A percentile compares a stretch with the other conserved stretches of the same genome.
Conservation (phyloP, 345 rosid genomes). For the Adansonia digitata region DNA sequence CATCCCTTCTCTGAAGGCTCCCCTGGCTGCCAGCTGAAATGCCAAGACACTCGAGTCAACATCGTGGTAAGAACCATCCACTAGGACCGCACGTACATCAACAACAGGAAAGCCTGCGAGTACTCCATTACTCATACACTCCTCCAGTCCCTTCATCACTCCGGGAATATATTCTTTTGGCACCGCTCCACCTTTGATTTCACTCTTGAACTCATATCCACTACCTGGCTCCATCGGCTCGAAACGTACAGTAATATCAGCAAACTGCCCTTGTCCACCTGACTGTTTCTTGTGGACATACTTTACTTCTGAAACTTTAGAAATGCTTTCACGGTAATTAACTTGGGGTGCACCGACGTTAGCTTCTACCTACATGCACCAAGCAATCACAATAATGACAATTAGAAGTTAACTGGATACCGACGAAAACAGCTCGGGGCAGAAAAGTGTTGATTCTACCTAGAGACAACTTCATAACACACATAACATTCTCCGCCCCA, state of each 20-base stretch:
- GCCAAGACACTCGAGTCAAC: slow-evolving; percentile 97
- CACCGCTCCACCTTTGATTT: slow-evolving; percentile 95
- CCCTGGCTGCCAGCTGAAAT: slow-evolving; percentile 94
- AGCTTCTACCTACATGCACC: slow-evolving; percentile 66
- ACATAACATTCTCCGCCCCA: background rate
- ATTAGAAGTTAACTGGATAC: background rate
- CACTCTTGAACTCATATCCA: slow-evolving; percentile 96
- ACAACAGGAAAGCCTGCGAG: slow-evolving; percentile 95
- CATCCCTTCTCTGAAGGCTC: slow-evolving; percentile 90
- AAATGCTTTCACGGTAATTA: slow-evolving; percentile 98
- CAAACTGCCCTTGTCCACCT: slow-evolving; percentile 97
- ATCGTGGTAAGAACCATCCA: slow-evolving; percentile 92
- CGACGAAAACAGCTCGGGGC: background rate
- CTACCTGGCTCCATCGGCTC: slow-evolving; percentile 85
- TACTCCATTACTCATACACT: slow-evolving; percentile 77
- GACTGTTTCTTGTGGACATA: slow-evolving; percentile 96
- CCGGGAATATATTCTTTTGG: slow-evolving; percentile 91
- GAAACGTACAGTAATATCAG: slow-evolving; percentile 83
- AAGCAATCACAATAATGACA: slow-evolving; percentile 11
- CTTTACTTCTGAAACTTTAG: slow-evolving; percentile 72
- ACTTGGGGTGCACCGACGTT: slow-evolving; percentile 99
- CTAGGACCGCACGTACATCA: slow-evolving; percentile 75
- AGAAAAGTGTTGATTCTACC: background rate
- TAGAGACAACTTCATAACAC: background rate
- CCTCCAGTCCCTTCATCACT: slow-evolving; percentile 92